These are phyloP conservation scores for Daedalea quercina DNA, from an alignment of 768 basidiomycete species.

Conservation along the genomic window DNA sequence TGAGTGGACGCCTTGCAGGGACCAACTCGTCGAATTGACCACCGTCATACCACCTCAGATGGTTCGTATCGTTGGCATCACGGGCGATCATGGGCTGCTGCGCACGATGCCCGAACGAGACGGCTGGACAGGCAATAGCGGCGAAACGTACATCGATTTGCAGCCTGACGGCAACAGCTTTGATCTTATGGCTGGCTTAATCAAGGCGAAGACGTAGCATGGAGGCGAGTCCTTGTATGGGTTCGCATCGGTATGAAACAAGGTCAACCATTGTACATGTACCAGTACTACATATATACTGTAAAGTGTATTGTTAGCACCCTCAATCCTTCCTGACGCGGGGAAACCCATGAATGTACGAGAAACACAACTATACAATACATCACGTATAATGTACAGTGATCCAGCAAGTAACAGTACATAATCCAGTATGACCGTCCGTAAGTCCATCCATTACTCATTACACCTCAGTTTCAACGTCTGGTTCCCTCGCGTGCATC, in stretches of 20 bases:
- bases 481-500: constrained; percentile 28
- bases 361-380: no score
- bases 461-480: constrained; percentile 26
- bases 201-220: constrained; percentile 43
- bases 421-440: background rate
- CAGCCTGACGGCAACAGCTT: constrained; percentile 98
- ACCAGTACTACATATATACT: no score
- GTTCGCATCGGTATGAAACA: background rate
- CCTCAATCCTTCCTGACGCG: no score
- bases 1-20: constrained; percentile 33
- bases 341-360: no score
- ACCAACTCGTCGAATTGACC: constrained; percentile 78
- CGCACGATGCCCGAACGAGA: constrained; percentile 64
- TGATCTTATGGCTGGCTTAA: constrained; percentile 87
- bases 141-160: constrained; percentile 67
- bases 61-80: constrained; percentile 82
- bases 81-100: constrained; percentile 80
- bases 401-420: no score
- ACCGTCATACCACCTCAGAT: constrained; percentile 60
- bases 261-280: background rate
- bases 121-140: constrained; percentile 23
- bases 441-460: background rate
- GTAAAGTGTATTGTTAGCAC: no score
- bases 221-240: no score
- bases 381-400: no score